Conservation (phyloP, 2,329 filamentous ascomycete genomes). For the Plenodomus lindquistii region DNA sequence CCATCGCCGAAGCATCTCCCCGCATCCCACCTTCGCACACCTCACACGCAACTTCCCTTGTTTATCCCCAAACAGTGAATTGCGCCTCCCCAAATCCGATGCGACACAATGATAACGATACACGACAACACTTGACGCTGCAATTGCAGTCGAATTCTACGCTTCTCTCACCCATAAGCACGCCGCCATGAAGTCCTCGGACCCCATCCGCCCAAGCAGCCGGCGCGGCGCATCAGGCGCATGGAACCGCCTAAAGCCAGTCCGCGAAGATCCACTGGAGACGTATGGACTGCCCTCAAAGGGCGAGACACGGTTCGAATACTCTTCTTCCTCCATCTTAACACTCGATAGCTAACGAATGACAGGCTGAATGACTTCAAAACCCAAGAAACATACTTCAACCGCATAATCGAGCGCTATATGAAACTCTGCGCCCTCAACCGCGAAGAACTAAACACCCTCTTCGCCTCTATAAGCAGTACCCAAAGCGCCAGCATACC, state of each 20-base stretch:
- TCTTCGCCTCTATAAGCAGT: conserved; percentile 68
- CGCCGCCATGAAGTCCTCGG: conserved; percentile 33
- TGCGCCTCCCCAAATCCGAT: neutral
- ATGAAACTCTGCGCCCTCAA: conserved; percentile 84
- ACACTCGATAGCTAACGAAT: conserved; percentile 1
- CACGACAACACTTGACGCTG: neutral
- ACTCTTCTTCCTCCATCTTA: neutral
- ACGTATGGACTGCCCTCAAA: conserved; percentile 86
- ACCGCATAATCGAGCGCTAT: conserved; percentile 84
- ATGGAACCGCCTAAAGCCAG: conserved; percentile 64
- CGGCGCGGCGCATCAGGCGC: conserved; percentile 44
- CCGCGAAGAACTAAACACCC: conserved; percentile 71
- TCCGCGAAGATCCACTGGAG: conserved; percentile 76
- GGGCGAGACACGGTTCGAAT: conserved; percentile 77
- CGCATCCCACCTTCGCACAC: conserved; percentile 28
- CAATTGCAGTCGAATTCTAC: neutral
- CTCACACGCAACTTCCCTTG: conserved; percentile 20
- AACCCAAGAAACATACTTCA: conserved; percentile 83
- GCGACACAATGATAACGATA: neutral
- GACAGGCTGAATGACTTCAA: conserved; percentile 63
- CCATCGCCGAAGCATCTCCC: conserved; percentile 32
- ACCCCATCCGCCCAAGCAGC: conserved; percentile 39
- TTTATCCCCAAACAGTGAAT: neutral
- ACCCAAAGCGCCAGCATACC: neutral
- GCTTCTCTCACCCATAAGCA: conserved; percentile 5